phyloP scores from a whole-genome alignment of 176 grass and related monocot genomes.

The Aechmea fasciata region DNA sequence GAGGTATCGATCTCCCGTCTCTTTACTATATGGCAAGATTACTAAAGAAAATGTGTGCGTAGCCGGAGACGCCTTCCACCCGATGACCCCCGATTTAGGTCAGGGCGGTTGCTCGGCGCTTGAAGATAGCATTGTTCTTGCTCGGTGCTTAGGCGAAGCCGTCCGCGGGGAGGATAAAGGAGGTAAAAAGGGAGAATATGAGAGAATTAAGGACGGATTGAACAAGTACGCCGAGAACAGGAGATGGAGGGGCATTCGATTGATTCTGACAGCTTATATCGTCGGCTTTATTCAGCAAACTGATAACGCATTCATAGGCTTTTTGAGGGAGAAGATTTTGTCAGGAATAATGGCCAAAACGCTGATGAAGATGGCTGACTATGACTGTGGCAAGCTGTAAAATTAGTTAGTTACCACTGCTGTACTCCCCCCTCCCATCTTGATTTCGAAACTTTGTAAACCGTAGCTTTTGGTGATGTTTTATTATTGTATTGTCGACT shows the following conservation, averaged over 20 bases:
- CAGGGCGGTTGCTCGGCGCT: conserved; percentile 63
- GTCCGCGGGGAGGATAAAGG: neutral
- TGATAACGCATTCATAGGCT: conserved; percentile 9
- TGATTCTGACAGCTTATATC: conserved; percentile 22
- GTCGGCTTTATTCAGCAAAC: conserved; percentile 47
- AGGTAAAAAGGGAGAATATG: neutral
- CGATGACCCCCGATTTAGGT: conserved; percentile 77
- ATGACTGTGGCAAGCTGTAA: conserved; percentile 38
- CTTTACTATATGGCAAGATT: conserved; percentile 29
- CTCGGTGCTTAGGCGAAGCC: conserved; percentile 41
- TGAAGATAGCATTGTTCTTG: conserved; percentile 51
- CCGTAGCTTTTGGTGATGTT: too few species aligned
- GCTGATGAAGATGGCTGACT: conserved; percentile 24
- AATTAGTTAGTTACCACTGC: conserved; percentile 1
- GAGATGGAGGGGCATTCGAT: conserved; percentile 50
- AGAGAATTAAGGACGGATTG: conserved; percentile 26
- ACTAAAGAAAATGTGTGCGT: conserved; percentile 51
- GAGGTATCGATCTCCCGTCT: conserved; percentile 43
- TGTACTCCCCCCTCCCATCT: too few species aligned
- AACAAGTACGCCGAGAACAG: conserved; percentile 33
- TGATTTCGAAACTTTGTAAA: too few species aligned
- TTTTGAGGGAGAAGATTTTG: conserved; percentile 42
- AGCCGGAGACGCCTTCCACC: conserved; percentile 68
- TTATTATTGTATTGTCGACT: too few species aligned
- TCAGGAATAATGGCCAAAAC: conserved; percentile 9